phyloP scores from a whole-genome alignment of 345 rosid species.

The Pseudoturritis turrita region DNA sequence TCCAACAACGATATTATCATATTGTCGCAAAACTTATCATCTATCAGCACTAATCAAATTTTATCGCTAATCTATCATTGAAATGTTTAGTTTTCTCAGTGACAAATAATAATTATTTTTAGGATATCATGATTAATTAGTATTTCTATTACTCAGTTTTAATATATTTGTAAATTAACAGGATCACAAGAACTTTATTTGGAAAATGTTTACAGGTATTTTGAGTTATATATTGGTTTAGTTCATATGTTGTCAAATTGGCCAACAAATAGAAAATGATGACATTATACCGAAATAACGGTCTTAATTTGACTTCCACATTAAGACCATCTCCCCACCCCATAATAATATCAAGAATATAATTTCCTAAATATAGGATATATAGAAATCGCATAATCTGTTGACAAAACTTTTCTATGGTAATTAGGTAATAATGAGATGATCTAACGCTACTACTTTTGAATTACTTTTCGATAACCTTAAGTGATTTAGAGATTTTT shows the following conservation, averaged over 20 bases:
- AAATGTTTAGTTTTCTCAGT: not conserved
- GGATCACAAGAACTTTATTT: not conserved
- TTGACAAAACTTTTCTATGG: not conserved
- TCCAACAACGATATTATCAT: too few species aligned
- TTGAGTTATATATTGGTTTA: not conserved
- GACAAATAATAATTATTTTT: not conserved
- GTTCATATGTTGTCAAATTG: not conserved
- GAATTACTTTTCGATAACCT: not conserved
- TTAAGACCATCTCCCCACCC: not conserved
- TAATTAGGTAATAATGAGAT: constrained; percentile 22
- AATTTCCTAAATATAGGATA: not conserved
- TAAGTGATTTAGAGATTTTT: not conserved
- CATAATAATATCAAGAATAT: too few species aligned
- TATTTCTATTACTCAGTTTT: not conserved
- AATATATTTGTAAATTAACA: not conserved
- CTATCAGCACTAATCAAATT: too few species aligned
- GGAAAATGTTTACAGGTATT: not conserved
- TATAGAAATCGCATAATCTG: not conserved
- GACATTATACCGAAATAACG: constrained; percentile 20
- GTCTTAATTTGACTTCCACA: constrained; percentile 16
- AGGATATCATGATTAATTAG: not conserved
- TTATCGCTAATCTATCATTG: not conserved
- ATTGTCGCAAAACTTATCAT: too few species aligned
- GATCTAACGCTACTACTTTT: constrained; percentile 5
- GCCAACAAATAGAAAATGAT: constrained; percentile 12